These are phyloP conservation scores for Coniochaeta prunicola DNA, from an alignment of 2,329 filamentous ascomycete genomes.

Conservation along the genomic window DNA sequence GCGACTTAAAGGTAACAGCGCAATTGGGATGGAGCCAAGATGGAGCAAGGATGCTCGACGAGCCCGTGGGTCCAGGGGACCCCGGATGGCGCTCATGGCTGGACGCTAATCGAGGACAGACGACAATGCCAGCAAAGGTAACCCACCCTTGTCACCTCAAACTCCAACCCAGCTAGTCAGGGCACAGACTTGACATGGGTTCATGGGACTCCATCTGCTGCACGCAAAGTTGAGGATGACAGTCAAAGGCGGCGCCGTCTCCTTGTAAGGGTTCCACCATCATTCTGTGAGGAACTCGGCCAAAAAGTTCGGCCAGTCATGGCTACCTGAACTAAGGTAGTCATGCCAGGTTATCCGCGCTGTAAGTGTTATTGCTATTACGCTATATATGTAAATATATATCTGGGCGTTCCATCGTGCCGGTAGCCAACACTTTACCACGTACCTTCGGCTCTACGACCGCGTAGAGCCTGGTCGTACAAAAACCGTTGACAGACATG, in stretches of 20 bases:
- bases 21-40: conserved; percentile 34
- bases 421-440: neutral
- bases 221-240: neutral
- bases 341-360: too few relatives aligned
- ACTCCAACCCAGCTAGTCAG: conserved; percentile 9
- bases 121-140: conserved; percentile 16
- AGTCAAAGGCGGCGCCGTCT: too few relatives aligned
- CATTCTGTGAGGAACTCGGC: neutral
- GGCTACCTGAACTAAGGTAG: too few relatives aligned
- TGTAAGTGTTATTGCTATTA: too few relatives aligned
- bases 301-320: neutral
- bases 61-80: conserved; percentile 16
- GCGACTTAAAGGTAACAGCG: conserved; percentile 37
- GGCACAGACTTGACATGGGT: conserved; percentile 13
- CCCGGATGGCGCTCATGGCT: conserved; percentile 16
- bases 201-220: conserved; percentile 1
- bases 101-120: conserved; percentile 19
- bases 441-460: neutral
- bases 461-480: neutral
- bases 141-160: conserved; percentile 12
- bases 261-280: neutral
- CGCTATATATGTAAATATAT: too few relatives aligned
- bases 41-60: conserved; percentile 24
- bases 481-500: neutral
- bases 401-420: neutral